Evolutionary conservation across 345 rosid species (phyloP), one percentile per base, ranked within the genome.

Genomic region (Brassica incana): DNA sequence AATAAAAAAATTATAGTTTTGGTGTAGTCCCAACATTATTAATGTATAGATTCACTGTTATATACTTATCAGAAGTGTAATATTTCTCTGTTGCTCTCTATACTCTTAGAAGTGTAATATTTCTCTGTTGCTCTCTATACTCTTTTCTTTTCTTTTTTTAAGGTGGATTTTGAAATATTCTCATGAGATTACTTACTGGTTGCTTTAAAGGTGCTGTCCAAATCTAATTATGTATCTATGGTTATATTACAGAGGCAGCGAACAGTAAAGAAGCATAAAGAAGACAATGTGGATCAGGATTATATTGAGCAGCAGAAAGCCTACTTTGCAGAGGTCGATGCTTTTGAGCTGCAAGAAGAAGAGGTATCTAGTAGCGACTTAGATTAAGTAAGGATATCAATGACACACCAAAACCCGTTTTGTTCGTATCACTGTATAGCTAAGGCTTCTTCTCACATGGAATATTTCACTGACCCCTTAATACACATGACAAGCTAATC

Each of bases 291-390:
- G 25, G 52, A 18, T 12, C 35, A 77, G 77, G 90, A 88, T 43
- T 88, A 84, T 76, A 80, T 92, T 8, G 85, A 85, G 81, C 73
- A 84, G 83, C 92, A 91, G 77, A 85, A 72, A 84, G 92, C 92
- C 60, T 91, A 92, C 73, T 92, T 89, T 83, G 92, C 89, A 2
- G 92, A 90, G 78, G 66, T 92, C 25, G 97, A 92, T 83, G 89
- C 89, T 54, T 92, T 88, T 75, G 89, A 90, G 81, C 81, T 92
- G 16, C 59, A 79, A 59, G 92, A 86, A 71, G 97, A 88, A 85
- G 95, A 90, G 84, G 90, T 85, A 77, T 81, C 90, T 16, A 69
- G 38, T 62, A 81, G 86, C 73, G 88, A 86, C 52, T 79, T 82
- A 72, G 91, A 88, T 70, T 88, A 76, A 82, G 54, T 75, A 35